Base-by-base conservation (phyloP, 202 grass and related monocot genomes). In the Panicum hallii region DNA sequence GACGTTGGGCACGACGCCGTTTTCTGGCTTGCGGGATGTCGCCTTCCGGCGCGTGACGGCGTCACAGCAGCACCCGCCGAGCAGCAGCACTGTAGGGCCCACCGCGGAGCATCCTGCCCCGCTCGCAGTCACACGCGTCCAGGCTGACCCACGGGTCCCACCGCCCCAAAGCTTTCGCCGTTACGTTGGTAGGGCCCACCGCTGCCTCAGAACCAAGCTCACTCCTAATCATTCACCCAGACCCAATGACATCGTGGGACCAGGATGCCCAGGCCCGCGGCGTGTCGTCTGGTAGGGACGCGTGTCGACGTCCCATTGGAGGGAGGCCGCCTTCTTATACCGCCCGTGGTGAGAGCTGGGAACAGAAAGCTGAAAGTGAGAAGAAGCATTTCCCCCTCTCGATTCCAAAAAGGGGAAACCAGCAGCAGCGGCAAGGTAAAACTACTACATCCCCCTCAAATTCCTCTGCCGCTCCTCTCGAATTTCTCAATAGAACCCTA, bases 381-480 rank as follows among this genome's bases (percentile, higher is more conserved):
- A 56, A 57, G 19, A 56, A 65, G 19, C 56, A 65, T 49, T 38
- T 53, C n/a, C 13, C 1, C 17, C 61, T 1, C 50, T 34, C 69
- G 36, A 57, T 79, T 73, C 49, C 40, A 79, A 66, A 50, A 3
- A 53, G 48, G 48, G 58, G 50, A 28, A 47, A 32, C 60, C 41
- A 46, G 72, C 53, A 5, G 54, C 53, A 42, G 20, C 62, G 49
- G 15, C 2, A 44, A 80, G 82, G 87, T 89, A 84, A 84, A 72
- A 65, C 72, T 53, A 11, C 74, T 15, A 32, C 9, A 2, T 0
- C 20, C 62, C 75, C 10, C 19, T 13, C 34, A 26, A 28, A 71
- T 41, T 38, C 0, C 44, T 12, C 46, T 54, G 4, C 1, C 17
- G 42, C 34, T 17, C 9, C 32, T 22, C 22, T 36, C 7, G 5